Evolutionary conservation across 1,284 basidiomycete genomes (phyloP), one percentile per base, ranked within the genome.

Genomic region (Pseudozyma hubeiensis): DNA sequence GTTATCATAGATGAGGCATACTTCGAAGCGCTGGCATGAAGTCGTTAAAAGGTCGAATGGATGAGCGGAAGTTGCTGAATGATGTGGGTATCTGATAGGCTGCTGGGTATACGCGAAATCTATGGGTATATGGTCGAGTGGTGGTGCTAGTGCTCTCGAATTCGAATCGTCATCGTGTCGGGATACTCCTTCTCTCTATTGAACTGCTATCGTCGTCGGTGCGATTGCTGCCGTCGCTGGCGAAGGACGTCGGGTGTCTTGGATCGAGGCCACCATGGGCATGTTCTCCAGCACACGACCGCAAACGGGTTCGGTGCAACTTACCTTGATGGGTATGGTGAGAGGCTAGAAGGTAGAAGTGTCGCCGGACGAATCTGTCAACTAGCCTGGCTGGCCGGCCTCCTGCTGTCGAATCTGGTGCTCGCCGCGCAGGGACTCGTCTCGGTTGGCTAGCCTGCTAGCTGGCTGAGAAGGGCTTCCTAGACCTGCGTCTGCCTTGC

Each of bases 251-350:
- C n/a, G 49, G 59, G 53, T 52, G 56, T 53, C 52, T 60, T 58
- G 37, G 47, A 69, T 74, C 71, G 71, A 68, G 65, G 65, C 71
- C 58, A 53, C 57, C 69, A 64, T 64, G 49, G 53, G 56, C 64
- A 64, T 64, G 52, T 63, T 57, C 60, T 60, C 59, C 60, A 72
- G 64, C 63, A 65, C 63, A 41, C 58, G 53, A 65, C 46, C 62
- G 63, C 56, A 66, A 60, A 52, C 24, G 55, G 69, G 53, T 64
- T 41, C 61, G 60, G 70, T 61, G 64, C 56, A 51, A 74, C 71
- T 74, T 74, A 74, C 71, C 71, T 74, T 74, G 71, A 65, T 69
- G 71, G 53, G 51, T 64, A 58, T 65, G 64, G 59, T 67, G 64
- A 68, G 57, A 34, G 40, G 45, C 47, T 19, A 29, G 62, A 64